Base-by-base conservation (phyloP, 306 rosid genomes). In the Lathyrus oleraceus region DNA sequence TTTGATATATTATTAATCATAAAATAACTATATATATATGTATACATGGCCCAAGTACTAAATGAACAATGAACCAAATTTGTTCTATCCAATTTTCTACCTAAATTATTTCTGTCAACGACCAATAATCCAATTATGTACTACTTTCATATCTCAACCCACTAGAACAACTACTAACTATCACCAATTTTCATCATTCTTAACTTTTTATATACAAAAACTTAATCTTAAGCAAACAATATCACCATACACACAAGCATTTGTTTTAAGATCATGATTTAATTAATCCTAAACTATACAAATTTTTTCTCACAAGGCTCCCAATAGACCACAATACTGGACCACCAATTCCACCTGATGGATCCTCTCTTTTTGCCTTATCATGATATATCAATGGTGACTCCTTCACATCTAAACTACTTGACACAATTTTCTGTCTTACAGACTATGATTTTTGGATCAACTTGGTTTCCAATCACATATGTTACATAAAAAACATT, bases 301-400 rank as follows among this genome's bases (percentile, higher is more conserved):
- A 88, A 80, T 90, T 94, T 86, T 95, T 88, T 72, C 84, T 87
- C 76, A 94, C 86, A 53, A 94, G 75, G 89, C 89, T 88, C 75
- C 98, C 97, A 36, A 90, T 87, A 28, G 89, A 87, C 17, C 89
- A 77, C 77, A 91, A 70, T 72, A 90, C 92, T 8, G 99, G 81
- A 75, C 98, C 98, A 67, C 97, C 97, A 47, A 82, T 87, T 74
- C 96, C 89, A 63, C 75, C 86, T 5, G 79, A 65, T 62, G 78
- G 79, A 68, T 87, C 96, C 25, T 85, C 95, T 35, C 85, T 66
- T 20, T 85, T 88, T 13, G 28, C 67, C 65, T 85, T 83, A 10
- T 65, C 61, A 19, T 82, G 83, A 51, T 76, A 65, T 1, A 70
- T 36, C 79, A 80, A 72, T n/a, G 96, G 92, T 75, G 88, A 20